A percentile compares a stretch with the other conserved stretches of the same genome.
phyloP scores from a whole-genome alignment of 2,329 filamentous ascomycete genomes.

The Podosphaera leucotricha region DNA sequence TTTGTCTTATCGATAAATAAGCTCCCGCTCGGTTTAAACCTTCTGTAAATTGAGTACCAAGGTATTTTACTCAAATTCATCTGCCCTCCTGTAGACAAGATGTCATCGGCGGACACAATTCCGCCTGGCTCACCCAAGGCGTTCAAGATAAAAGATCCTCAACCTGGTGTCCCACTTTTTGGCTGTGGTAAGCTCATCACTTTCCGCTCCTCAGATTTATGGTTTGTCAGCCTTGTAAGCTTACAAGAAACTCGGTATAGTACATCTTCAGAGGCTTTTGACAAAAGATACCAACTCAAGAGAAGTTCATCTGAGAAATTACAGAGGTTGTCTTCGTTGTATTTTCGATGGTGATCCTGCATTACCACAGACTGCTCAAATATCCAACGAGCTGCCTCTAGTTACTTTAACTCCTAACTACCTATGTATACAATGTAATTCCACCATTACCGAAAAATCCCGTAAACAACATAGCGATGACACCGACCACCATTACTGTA shows the following conservation, averaged over 20 bases:
- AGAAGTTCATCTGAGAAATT: conserved; percentile 30
- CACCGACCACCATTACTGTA: conserved; percentile 54
- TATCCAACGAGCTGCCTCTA: conserved; percentile 28
- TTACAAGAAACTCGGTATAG: conserved; percentile 19
- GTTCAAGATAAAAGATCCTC: conserved; percentile 32
- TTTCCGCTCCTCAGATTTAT: conserved; percentile 1
- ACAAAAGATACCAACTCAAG: conserved; percentile 35
- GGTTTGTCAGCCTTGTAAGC: conserved; percentile 5
- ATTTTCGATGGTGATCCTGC: conserved; percentile 45
- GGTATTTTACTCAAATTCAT: neutral
- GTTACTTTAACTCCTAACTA: conserved; percentile 45
- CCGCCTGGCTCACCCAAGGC: conserved; percentile 13
- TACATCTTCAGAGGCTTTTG: conserved; percentile 48
- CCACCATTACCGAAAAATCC: conserved; percentile 41
- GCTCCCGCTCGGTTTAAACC: neutral
- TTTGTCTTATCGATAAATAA: neutral
- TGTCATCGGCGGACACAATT: conserved; percentile 4
- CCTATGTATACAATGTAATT: conserved; percentile 50
- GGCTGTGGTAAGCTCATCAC: conserved; percentile 31
- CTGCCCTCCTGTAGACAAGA: neutral
- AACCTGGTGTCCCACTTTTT: conserved; percentile 34
- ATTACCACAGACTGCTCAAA: conserved; percentile 40
- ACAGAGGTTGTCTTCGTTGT: conserved; percentile 45
- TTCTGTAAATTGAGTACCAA: neutral
- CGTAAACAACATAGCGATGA: conserved; percentile 41